Evolutionary conservation across 257 asterid species (phyloP).

Genomic region (Solanum chiquidenum): DNA sequence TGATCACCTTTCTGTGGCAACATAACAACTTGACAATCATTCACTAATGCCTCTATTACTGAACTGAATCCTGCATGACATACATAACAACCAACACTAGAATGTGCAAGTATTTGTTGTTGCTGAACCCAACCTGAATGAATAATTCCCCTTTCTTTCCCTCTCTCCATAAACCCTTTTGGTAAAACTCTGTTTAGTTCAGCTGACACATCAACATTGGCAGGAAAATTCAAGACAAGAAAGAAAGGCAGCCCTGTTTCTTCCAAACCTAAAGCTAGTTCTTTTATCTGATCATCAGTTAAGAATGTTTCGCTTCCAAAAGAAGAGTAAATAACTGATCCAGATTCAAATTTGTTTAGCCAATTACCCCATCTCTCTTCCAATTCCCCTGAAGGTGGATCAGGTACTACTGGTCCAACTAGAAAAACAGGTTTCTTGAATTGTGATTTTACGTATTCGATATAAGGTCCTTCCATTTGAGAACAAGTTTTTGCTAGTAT

Average conservation of each 20-base stretch:
- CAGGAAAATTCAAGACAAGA: constrained; percentile 37
- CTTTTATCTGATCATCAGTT: constrained; percentile 21
- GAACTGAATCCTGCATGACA: constrained; percentile 54
- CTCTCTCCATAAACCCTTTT: constrained; percentile 26
- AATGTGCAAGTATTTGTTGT: constrained; percentile 35
- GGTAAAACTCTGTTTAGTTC: constrained; percentile 33
- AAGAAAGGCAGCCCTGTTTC: constrained; percentile 36
- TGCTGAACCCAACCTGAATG: constrained; percentile 60
- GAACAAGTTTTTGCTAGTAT: constrained; percentile 43
- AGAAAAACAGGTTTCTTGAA: constrained; percentile 34
- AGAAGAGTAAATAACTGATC: constrained; percentile 33
- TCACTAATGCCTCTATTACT: constrained; percentile 34
- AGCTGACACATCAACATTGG: neutral
- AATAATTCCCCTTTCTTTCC: constrained; percentile 21
- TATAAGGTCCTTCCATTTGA: constrained; percentile 40
- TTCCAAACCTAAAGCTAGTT: constrained; percentile 35
- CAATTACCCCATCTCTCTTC: constrained; percentile 30
- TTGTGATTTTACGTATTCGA: constrained; percentile 31
- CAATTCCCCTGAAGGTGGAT: constrained; percentile 11
- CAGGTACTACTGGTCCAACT: constrained; percentile 39
- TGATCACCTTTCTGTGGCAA: constrained; percentile 39
- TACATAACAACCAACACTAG: constrained; percentile 31
- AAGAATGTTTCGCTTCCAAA: constrained; percentile 59
- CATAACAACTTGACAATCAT: constrained; percentile 45
- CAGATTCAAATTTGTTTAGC: constrained; percentile 18